These are phyloP conservation scores for Pestalotiopsis sp. DNA, from an alignment of 2,329 filamentous ascomycete genomes.

Conservation along the genomic window DNA sequence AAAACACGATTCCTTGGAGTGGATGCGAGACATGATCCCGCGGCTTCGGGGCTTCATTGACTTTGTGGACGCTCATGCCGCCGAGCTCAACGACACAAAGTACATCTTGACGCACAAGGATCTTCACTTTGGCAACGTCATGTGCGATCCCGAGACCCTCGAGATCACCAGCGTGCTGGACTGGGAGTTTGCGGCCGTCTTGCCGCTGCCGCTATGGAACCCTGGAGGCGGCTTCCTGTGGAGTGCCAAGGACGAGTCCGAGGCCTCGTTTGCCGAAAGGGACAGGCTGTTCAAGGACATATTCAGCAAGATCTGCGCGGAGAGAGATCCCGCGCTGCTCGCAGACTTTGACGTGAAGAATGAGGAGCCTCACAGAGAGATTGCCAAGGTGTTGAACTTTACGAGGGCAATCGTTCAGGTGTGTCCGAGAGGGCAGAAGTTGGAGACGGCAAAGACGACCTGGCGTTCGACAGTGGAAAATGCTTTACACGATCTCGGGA, in stretches of 20 bases:
- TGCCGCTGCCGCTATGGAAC: slow-evolving; percentile 38
- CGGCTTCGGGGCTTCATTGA: slow-evolving; percentile 28
- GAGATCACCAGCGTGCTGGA: slow-evolving; percentile 35
- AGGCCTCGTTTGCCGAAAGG: slow-evolving; percentile 25
- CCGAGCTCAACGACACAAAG: slow-evolving; percentile 22
- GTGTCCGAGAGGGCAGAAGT: slow-evolving; percentile 6
- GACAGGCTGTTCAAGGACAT: slow-evolving; percentile 20
- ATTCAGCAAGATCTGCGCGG: slow-evolving; percentile 25
- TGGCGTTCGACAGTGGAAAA: slow-evolving; percentile 7
- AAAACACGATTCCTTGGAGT: slow-evolving; percentile 27
- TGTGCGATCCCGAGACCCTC: slow-evolving; percentile 27
- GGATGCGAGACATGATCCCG: slow-evolving; percentile 28
- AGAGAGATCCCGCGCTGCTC: background rate
- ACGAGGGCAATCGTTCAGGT: slow-evolving; percentile 15
- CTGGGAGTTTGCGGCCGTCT: slow-evolving; percentile 40
- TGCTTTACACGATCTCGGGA: slow-evolving; percentile 4
- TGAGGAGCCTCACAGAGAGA: background rate
- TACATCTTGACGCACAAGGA: slow-evolving; percentile 38
- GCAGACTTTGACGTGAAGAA: slow-evolving; percentile 5
- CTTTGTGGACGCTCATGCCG: slow-evolving; percentile 8
- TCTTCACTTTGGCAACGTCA: slow-evolving; percentile 39
- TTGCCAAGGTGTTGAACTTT: background rate
- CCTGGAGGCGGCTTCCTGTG: slow-evolving; percentile 37
- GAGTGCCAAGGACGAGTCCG: slow-evolving; percentile 24
- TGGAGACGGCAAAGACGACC: background rate